These are phyloP conservation scores for Spatholobus suberectus DNA, from an alignment of 306 rosid genomes.

Conservation along the genomic window DNA sequence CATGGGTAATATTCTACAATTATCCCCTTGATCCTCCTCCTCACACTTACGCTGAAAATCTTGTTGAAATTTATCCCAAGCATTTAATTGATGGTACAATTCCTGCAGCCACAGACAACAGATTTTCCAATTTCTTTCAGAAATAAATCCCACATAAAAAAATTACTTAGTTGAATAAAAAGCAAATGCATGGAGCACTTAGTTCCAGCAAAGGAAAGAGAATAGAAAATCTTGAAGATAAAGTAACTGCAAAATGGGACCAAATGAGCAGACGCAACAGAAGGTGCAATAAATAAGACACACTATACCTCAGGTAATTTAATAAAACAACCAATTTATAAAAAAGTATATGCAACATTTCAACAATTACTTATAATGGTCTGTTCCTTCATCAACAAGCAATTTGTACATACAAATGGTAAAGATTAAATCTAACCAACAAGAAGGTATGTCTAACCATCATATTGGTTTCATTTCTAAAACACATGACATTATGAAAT, in stretches of 20 bases:
- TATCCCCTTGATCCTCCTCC: conserved; percentile 66
- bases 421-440: neutral
- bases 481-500: neutral
- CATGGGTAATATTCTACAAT: conserved; percentile 22
- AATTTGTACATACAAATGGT: too few relatives aligned
- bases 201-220: conserved; percentile 19
- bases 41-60: conserved; percentile 58
- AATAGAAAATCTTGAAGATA: conserved; percentile 26
- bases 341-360: neutral
- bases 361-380: neutral
- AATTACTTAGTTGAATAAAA: neutral
- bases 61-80: conserved; percentile 70
- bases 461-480: conserved; percentile 10
- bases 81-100: conserved; percentile 77
- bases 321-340: neutral
- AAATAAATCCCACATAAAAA: neutral
- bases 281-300: neutral
- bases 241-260: conserved; percentile 6
- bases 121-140: conserved; percentile 9
- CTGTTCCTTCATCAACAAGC: neutral
- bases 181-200: too few relatives aligned
- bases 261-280: neutral
- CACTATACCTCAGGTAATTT: conserved; percentile 15
- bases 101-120: conserved; percentile 54
- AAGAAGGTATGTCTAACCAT: conserved; percentile 13